Evolutionary conservation across 805 yeast genomes (phyloP), one percentile per base, ranked within the genome.

Genomic region (Candida lessepsii): DNA sequence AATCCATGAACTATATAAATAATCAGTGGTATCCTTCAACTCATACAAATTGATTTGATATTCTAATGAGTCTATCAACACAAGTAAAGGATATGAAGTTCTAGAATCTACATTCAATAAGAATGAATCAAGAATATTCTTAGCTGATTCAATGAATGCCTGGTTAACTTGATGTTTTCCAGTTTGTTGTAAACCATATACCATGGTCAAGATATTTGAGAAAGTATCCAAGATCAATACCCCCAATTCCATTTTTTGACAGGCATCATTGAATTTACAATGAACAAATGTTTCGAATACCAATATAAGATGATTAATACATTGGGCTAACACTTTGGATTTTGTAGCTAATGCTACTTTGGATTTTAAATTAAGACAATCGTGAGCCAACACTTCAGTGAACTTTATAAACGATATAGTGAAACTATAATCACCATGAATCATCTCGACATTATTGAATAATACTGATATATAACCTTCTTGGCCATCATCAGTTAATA

Each of bases 231-330:
- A 63, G 5, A 80, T 68, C 37, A 68, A 61, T 5, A 71, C 63
- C 0, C 90, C 88, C 31, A 88, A 66, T 48, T 78, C 74, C 48
- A 77, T 67, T 45, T 80, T 78, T 52, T 88, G 86, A 33, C 65
- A 58, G 1, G 76, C 63, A 9, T 72, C 57, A 21, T 67, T 63
- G 57, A 79, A 89, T 47, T 79, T 75, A 85, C 95, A 87, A 53
- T 73, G 77, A 3, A 73, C 62, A 49, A 81, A 85, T 48, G 86
- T 80, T 52, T 88, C 96, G 60, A 81, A 86, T 0, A 86, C 75
- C 37, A 75, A 76, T n/a, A 86, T 60, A 28, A 80, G 64, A 57
- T 83, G 85, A 4, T 64, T 57, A 1, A 75, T 65, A 33, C 86
- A 61, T 40, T 73, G 73, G 15, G 73, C 66, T 25, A 89, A 58